Percentiles rank a stretch among this genome's conserved stretches.
phyloP scores from a whole-genome alignment of 352 stramenopile species.

The Globisporangium perplexum region DNA sequence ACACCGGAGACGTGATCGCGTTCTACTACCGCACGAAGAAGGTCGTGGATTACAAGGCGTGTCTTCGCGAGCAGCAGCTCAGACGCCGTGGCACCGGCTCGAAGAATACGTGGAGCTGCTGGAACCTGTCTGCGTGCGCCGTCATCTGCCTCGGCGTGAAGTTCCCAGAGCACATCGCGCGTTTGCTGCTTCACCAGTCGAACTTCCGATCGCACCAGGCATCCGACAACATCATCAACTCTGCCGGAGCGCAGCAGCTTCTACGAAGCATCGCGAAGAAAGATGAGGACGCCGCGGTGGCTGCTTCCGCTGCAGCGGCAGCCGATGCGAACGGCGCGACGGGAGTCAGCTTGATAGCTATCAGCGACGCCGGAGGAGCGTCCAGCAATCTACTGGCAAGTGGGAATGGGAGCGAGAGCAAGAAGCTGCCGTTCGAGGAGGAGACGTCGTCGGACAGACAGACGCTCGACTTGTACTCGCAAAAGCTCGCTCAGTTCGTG shows the following conservation, averaged over 20 bases:
- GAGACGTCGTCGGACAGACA: constrained; percentile 26
- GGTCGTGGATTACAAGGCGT: constrained; percentile 95
- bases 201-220: constrained; percentile 86
- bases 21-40: constrained; percentile 99
- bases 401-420: constrained; percentile 2
- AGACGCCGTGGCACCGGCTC: constrained; percentile 70
- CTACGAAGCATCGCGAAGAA: constrained; percentile 20
- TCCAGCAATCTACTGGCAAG: background rate
- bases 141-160: constrained; percentile 81
- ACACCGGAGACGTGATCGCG: constrained; percentile 93
- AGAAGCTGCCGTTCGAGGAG: constrained; percentile 5
- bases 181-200: constrained; percentile 63
- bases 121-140: constrained; percentile 77
- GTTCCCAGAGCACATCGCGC: constrained; percentile 62
- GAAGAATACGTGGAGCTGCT: constrained; percentile 89
- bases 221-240: constrained; percentile 83
- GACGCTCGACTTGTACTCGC: constrained; percentile 49
- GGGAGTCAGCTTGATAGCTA: background rate
- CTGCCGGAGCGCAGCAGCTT: constrained; percentile 50
- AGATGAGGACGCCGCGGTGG: constrained; percentile 1
- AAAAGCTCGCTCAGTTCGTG: constrained; percentile 53
- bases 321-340: constrained; percentile 1
- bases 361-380: background rate
- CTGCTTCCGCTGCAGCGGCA: background rate
- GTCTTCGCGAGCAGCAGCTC: constrained; percentile 88